Percentiles rank a stretch among this genome's conserved stretches.
Conservation (phyloP, 2,329 filamentous ascomycete genomes). For the Aureobasidium subglaciale region DNA sequence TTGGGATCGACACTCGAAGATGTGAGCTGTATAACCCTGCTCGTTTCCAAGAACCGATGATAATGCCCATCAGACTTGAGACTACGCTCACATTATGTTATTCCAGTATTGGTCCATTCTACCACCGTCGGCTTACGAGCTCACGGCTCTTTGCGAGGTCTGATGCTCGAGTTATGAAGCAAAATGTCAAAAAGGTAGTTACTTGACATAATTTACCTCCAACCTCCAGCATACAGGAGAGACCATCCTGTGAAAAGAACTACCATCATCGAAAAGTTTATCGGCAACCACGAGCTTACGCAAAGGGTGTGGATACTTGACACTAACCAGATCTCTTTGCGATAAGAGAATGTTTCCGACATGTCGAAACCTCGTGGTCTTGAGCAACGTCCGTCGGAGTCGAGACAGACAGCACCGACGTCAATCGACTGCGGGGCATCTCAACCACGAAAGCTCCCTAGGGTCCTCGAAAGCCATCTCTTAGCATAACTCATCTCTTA, state of each 20-base stretch:
- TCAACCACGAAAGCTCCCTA: not conserved
- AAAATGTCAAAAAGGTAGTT: too few relatives aligned
- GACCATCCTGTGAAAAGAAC: too few relatives aligned
- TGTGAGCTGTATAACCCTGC: not conserved
- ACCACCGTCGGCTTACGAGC: not conserved
- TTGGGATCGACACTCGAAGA: not conserved
- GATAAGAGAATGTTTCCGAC: not conserved
- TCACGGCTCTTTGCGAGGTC: too few relatives aligned
- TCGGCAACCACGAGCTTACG: too few relatives aligned
- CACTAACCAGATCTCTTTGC: too few relatives aligned
- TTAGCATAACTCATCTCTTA: not conserved
- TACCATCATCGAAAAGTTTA: too few relatives aligned
- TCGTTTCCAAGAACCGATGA: not conserved
- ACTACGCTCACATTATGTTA: too few relatives aligned
- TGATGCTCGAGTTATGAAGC: not conserved
- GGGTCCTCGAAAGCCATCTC: not conserved
- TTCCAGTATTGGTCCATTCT: too few relatives aligned
- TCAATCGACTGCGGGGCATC: conserved; percentile 9
- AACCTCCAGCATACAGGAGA: too few relatives aligned
- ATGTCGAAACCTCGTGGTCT: not conserved
- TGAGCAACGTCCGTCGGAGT: not conserved
- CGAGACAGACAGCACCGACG: not conserved
- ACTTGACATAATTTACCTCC: too few relatives aligned
- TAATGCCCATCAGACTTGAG: not conserved
- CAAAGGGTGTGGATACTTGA: too few relatives aligned